phyloP scores from a whole-genome alignment of 2,329 filamentous ascomycete genomes.

The Pseudogymnoascus sp. region DNA sequence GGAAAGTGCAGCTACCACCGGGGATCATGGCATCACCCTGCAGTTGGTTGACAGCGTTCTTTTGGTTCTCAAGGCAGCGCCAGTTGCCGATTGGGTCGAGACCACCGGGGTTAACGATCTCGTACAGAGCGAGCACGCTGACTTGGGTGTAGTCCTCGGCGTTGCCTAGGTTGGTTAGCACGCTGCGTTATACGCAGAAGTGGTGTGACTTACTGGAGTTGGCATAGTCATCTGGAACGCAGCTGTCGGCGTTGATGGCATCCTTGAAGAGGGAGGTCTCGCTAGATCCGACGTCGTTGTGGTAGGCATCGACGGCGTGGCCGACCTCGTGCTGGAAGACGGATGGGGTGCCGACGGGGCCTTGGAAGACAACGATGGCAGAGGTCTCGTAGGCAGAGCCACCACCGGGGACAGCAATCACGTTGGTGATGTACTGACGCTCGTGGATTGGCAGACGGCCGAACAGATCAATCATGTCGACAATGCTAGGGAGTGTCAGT shows the following conservation, averaged over 20 bases:
- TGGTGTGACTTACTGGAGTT: constrained; percentile 13
- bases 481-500: constrained; percentile 10
- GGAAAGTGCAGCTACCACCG: constrained; percentile 12
- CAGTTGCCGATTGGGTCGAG: constrained; percentile 13
- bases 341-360: neutral
- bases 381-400: constrained; percentile 13
- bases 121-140: constrained; percentile 14
- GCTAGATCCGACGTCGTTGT: constrained; percentile 11
- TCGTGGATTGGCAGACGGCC: constrained; percentile 17
- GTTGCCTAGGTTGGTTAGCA: constrained; percentile 6
- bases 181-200: neutral
- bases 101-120: constrained; percentile 13
- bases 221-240: constrained; percentile 15
- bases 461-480: constrained; percentile 15
- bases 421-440: constrained; percentile 16
- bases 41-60: constrained; percentile 13
- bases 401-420: constrained; percentile 14
- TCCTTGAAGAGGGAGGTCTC: constrained; percentile 11
- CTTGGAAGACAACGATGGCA: neutral
- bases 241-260: constrained; percentile 13
- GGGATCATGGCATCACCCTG: constrained; percentile 9
- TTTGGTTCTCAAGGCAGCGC: constrained; percentile 15
- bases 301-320: constrained; percentile 14
- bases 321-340: constrained; percentile 12
- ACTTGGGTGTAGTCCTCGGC: constrained; percentile 17